These are phyloP conservation scores for Cornus florida DNA, from an alignment of 148 eudicot genomes.

Conservation along the genomic window DNA sequence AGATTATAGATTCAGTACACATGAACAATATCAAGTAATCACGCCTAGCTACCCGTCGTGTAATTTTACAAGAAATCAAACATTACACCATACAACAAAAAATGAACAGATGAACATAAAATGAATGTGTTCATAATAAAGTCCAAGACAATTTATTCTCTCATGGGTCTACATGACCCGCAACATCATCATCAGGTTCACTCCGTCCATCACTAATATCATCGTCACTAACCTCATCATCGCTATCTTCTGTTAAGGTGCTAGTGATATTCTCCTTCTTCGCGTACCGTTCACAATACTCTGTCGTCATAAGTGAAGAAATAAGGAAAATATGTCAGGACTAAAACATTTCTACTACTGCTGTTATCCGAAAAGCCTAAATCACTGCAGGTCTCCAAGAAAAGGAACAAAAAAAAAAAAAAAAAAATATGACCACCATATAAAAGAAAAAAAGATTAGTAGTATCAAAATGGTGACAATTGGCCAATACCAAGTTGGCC, in stretches of 20 bases:
- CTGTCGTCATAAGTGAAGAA: conserved; percentile 21
- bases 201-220: conserved; percentile 37
- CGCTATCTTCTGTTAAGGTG: conserved; percentile 32
- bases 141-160: not conserved
- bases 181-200: conserved; percentile 35
- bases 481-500: too few species aligned
- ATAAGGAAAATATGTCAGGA: not conserved
- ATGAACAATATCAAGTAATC: conserved; percentile 1
- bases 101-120: not conserved
- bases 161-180: conserved; percentile 35
- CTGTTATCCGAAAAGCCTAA: not conserved
- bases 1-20: conserved; percentile 3
- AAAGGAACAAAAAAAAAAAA: not conserved
- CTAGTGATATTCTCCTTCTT: conserved; percentile 42
- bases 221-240: conserved; percentile 41
- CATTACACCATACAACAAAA: not conserved
- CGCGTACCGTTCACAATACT: conserved; percentile 48
- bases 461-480: not conserved
- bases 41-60: conserved; percentile 1
- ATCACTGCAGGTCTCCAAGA: not conserved
- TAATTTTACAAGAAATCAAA: conserved; percentile 18
- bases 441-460: not conserved
- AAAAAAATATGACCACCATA: not conserved
- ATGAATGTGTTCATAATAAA: not conserved
- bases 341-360: not conserved